These are phyloP conservation scores for Capsella bursapastoris DNA, from an alignment of 345 rosid species.

Conservation along the genomic window DNA sequence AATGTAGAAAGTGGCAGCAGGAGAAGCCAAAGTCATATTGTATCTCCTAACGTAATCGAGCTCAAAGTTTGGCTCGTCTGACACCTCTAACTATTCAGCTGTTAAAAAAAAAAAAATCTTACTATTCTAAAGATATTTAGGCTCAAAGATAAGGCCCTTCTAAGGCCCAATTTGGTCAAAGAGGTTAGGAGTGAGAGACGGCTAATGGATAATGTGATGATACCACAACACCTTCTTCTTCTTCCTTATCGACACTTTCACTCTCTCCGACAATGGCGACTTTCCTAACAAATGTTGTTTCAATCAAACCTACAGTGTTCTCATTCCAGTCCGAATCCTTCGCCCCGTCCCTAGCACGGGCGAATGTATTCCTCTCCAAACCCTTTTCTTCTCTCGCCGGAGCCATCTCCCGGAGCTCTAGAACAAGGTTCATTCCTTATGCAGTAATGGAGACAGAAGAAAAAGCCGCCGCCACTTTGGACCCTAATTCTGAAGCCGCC, in stretches of 20 bases:
- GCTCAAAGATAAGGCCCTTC: neutral
- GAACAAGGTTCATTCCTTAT: conserved; percentile 42
- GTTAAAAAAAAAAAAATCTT: too few relatives aligned
- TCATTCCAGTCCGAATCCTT: conserved; percentile 33
- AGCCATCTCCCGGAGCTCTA: conserved; percentile 33
- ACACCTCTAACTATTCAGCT: too few relatives aligned
- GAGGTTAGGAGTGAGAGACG: conserved; percentile 5
- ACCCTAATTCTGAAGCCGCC: conserved; percentile 56
- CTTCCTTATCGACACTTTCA: neutral
- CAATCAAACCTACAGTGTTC: conserved; percentile 37
- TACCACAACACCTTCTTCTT: neutral
- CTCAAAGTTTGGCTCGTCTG: too few relatives aligned
- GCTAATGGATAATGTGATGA: conserved; percentile 34
- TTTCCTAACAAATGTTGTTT: conserved; percentile 36
- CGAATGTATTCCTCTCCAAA: conserved; percentile 22
- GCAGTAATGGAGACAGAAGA: conserved; percentile 60
- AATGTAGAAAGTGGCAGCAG: too few relatives aligned
- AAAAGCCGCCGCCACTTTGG: conserved; percentile 36
- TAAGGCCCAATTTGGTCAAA: conserved; percentile 14
- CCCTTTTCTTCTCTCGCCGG: conserved; percentile 22
- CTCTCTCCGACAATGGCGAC: conserved; percentile 38
- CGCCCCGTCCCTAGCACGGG: neutral
- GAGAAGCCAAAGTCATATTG: too few relatives aligned
- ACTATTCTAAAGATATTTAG: neutral
- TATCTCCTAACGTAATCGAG: too few relatives aligned